Evolutionary conservation across 2,329 filamentous ascomycete species (phyloP), one percentile per base, ranked within the genome.

Genomic region (Nothomitra cinnamomea): DNA sequence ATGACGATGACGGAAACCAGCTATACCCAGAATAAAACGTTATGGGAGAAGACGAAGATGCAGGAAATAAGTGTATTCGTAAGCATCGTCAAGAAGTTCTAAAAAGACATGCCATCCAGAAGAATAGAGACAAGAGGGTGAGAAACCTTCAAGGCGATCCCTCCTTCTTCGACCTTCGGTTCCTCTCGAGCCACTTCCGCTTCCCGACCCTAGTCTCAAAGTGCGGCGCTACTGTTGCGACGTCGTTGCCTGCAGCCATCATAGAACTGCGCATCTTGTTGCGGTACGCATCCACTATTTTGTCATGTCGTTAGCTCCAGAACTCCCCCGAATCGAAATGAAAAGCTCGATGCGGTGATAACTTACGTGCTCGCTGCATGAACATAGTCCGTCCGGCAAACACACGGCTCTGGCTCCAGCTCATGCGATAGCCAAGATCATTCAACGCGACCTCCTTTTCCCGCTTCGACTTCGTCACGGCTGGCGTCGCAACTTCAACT

Each of bases 351-450:
- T 54, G 56, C 48, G 57, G 56, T 52, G 54, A 52, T 21, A 48
- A 84, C 88, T 80, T 72, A 95, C 89, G 72, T 61, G 89, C 89
- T 73, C 87, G 82, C 67, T 95, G 90, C 61, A 95, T 72, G 67
- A 95, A 95, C 49, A 95, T 74, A 41, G 83, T 87, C 60, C 87
- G 78, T 12, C 84, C 85, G 1, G 88, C 83, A 71, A 96, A 95
- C 10, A 90, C 86, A 62, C 90, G 77, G 65, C 88, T 92, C 70
- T 96, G 90, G 53, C 89, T 82, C 90, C 92, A 98, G 50, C 87
- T 89, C 85, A 98, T 94, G 48, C 90, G 80, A 66, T 94, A 94
- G 1, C 88, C 90, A 47, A 96, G 71, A 63, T 96, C 89, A 64
- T 96, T 96, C 57, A 96, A 71, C 50, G 86, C 79, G n/a, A 92